Evolutionary conservation across 2,329 filamentous ascomycete genomes (phyloP), one percentile per base, ranked within the genome.

Genomic region (Emergomyces orientalis): DNA sequence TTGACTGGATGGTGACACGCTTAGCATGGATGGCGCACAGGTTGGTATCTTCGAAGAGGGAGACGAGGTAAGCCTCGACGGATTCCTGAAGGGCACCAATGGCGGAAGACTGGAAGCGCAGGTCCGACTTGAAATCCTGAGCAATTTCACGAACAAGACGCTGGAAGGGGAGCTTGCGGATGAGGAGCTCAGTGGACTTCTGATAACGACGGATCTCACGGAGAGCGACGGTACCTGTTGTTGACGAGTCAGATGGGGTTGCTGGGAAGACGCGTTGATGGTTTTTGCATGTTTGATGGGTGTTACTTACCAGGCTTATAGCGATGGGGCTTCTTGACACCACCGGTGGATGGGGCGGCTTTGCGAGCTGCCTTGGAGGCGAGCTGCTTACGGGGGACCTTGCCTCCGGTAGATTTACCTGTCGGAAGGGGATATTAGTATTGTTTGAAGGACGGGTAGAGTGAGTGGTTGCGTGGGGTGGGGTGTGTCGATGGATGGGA

Each of bases 291-390:
- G 32, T 3, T 3, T 7, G 11, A 14, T 22, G 5, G 19, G 52
- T 47, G 27, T 62, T 22, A 71, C 77, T 69, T 79, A 82, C 88
- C 89, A 75, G 89, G 89, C 89, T 91, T 92, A 79, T 92, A 85
- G 67, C 89, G 85, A 82, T 92, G 89, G 80, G 90, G 90, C 89
- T 94, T 94, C 89, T 94, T 94, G 86, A 93, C 89, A 87, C 89
- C 89, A 74, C 93, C 94, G 78, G 94, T 97, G 67, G 91, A 96
- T 72, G 94, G 94, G 66, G 94, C 93, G 73, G 88, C 91, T 88
- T 99, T 99, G 84, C 94, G 92, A 75, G 94, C 93, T 71, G 93
- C 94, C 90, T 97, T 97, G 85, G 92, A 96, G 73, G 93, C 93
- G 76, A 97, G 91, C 87, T 97, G 92, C 90, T 99, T 99, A 81